These are phyloP conservation scores for Huntiella omanensis DNA, from an alignment of 2,329 filamentous ascomycete genomes.

Conservation along the genomic window DNA sequence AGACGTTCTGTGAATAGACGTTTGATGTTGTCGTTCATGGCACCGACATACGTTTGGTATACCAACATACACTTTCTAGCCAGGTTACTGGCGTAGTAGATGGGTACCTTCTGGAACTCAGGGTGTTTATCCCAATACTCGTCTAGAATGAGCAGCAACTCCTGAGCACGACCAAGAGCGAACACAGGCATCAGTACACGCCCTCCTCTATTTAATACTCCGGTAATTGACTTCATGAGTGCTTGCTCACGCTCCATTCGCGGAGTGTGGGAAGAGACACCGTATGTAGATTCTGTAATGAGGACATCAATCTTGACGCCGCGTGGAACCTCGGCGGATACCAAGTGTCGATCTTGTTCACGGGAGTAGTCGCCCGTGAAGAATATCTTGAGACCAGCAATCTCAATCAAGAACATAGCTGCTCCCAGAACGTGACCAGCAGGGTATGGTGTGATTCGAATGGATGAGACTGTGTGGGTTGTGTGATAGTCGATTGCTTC, in stretches of 20 bases:
- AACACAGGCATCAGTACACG: constrained; percentile 91
- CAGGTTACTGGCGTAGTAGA: constrained; percentile 93
- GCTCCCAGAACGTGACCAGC: constrained; percentile 95
- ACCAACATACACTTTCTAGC: constrained; percentile 96
- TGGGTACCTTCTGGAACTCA: constrained; percentile 77
- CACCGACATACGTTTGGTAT: constrained; percentile 93
- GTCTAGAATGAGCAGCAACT: constrained; percentile 82
- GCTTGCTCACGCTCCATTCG: constrained; percentile 79
- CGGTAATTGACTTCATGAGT: constrained; percentile 88
- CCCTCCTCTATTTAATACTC: constrained; percentile 76
- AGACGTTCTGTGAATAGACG: constrained; percentile 82
- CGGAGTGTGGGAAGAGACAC: constrained; percentile 83
- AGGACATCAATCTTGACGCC: constrained; percentile 87
- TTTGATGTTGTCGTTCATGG: constrained; percentile 99
- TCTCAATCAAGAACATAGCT: constrained; percentile 96
- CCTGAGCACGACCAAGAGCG: constrained; percentile 81
- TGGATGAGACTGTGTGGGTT: constrained; percentile 90
- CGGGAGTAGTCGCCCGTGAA: constrained; percentile 97
- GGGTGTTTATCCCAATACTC: constrained; percentile 89
- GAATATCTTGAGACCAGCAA: constrained; percentile 87
- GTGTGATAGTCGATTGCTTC: constrained; percentile 98
- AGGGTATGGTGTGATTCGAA: constrained; percentile 90
- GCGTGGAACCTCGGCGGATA: constrained; percentile 77
- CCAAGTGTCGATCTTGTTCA: constrained; percentile 86
- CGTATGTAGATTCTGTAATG: constrained; percentile 95